A percentile compares a stretch with the other conserved stretches of the same genome.
Conservation (phyloP, 192 early-diverging fungal species). For the Martensiomyces pterosporus region DNA sequence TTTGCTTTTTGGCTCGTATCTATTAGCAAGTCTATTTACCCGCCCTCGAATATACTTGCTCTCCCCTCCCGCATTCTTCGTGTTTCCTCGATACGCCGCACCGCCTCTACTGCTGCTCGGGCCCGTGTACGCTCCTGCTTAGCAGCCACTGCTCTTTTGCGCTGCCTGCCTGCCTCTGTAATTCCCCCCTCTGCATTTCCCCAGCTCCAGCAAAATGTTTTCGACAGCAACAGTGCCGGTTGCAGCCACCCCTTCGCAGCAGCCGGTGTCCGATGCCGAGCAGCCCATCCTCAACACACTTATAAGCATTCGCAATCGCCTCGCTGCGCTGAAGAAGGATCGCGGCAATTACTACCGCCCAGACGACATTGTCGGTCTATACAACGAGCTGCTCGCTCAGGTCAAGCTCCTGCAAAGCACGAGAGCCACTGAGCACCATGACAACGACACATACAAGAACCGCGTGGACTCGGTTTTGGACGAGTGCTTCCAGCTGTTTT, state of each 20-base stretch:
- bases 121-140: too few species aligned
- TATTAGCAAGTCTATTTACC: too few species aligned
- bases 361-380: conserved; percentile 59
- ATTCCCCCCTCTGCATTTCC: neutral
- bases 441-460: conserved; percentile 53
- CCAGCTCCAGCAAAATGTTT: conserved; percentile 19
- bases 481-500: conserved; percentile 72
- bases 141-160: too few species aligned
- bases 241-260: conserved; percentile 11
- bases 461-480: conserved; percentile 68
- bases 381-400: conserved; percentile 56
- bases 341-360: conserved; percentile 62
- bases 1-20: too few species aligned
- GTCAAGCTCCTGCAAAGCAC: conserved; percentile 46
- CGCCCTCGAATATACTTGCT: too few species aligned
- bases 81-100: too few species aligned
- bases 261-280: conserved; percentile 44
- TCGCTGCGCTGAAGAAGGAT: conserved; percentile 72
- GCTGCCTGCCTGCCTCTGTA: too few species aligned
- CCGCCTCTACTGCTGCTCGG: too few species aligned
- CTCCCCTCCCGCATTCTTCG: too few species aligned
- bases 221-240: conserved; percentile 13
- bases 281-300: conserved; percentile 63
- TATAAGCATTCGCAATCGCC: conserved; percentile 64
- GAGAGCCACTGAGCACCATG: conserved; percentile 49